Percentiles rank a stretch among this genome's conserved stretches.
These are phyloP conservation scores for Cenchrus fungigraminus DNA, from an alignment of 176 grass and related monocot genomes.

Conservation along the genomic window DNA sequence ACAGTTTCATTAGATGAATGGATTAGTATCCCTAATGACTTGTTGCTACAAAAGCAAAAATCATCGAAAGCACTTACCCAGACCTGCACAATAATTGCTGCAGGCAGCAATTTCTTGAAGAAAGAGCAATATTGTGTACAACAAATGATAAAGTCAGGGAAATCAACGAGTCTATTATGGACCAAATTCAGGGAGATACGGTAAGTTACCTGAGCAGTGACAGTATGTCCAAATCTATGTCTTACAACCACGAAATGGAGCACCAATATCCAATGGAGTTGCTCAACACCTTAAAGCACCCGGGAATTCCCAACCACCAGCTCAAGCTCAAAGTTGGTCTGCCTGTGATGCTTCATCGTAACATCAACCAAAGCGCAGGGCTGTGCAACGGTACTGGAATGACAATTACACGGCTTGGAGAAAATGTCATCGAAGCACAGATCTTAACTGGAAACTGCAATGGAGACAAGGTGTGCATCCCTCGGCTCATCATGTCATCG, in stretches of 20 bases:
- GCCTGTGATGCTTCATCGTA: slow-evolving; percentile 1
- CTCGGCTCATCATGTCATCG: slow-evolving; percentile 13
- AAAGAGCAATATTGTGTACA: background rate
- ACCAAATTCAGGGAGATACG: background rate
- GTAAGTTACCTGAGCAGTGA: background rate
- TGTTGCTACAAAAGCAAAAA: background rate
- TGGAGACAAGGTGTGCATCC: slow-evolving; percentile 21
- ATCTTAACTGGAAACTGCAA: background rate
- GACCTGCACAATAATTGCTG: background rate
- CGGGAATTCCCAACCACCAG: slow-evolving; percentile 12
- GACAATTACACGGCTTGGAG: background rate
- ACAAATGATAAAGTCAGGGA: background rate
- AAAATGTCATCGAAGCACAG: slow-evolving; percentile 4
- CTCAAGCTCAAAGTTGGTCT: background rate
- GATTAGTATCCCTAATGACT: background rate
- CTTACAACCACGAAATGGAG: slow-evolving; percentile 8
- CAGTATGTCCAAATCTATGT: slow-evolving; percentile 11
- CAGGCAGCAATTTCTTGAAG: background rate
- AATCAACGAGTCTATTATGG: slow-evolving; percentile 17
- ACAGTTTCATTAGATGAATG: background rate
- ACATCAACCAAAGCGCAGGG: slow-evolving; percentile 14
- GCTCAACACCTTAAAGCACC: slow-evolving; percentile 13
- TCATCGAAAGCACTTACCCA: background rate
- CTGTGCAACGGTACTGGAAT: slow-evolving; percentile 9
- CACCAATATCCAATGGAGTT: slow-evolving; percentile 9